Evolutionary conservation across 306 rosid species (phyloP), one percentile per base, ranked within the genome.

Genomic region (Vigna hirtella): DNA sequence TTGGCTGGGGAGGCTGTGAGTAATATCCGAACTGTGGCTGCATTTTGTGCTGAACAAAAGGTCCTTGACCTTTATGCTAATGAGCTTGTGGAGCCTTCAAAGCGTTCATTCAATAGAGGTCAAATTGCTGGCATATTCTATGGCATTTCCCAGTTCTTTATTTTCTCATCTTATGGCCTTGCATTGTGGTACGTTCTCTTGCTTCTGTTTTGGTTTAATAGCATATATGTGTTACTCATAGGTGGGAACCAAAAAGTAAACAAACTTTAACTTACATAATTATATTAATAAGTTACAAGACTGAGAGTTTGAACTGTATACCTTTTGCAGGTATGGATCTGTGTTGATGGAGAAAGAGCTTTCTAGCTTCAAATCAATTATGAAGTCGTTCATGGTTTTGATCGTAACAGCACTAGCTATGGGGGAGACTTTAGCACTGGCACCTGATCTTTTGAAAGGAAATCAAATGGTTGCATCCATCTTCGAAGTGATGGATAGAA

Each of bases 1-100:
- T 82, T 94, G 65, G 98, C 98, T 4, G 97, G 96, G 59, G 98
- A 94, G 83, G 98, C 98, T 32, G 94, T 94, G 76, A 84, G 96
- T 73, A 94, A 94, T 77, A 88, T 94, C n/a, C 86, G 98, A 38
- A 91, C 98, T 36, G 98, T 94, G 55, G 91, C 96, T 72, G 97
- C 98, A 64, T 91, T 94, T 85, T 91, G 97, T 58, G 86, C 96
- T 1, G 98, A 94, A 77, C 83, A 91, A 55, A 94, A 90, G 81
- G 83, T 91, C 36, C 82, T 91, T 20, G 91, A 79, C 72, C 93
- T 91, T 70, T 94, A 91, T 66, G 89, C 86, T 10, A n/a, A 74
- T 6, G 93, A 94, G 83, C 97, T 91, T 11, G 86, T 87, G 47
- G 98, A 81, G 65, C 98, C 98, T 55, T 91, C 96, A 1, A 89